Conservation (phyloP, 73 alveolate genomes). For the Paramecium biaurelia region DNA sequence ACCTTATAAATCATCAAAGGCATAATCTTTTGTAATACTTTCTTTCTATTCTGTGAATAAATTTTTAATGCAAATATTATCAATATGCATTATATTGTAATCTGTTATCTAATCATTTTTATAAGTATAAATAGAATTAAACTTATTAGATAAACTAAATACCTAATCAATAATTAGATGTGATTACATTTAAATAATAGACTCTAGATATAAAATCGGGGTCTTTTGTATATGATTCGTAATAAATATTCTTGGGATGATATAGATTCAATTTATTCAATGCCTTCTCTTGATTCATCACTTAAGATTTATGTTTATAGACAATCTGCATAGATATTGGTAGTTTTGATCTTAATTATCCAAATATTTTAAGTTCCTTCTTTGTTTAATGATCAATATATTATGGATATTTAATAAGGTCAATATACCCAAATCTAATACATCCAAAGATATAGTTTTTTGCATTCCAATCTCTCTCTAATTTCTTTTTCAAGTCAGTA, state of each 20-base stretch:
- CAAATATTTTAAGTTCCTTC: conserved; percentile 31
- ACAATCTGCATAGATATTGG: conserved; percentile 13
- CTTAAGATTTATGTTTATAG: conserved; percentile 28
- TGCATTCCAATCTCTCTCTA: conserved; percentile 51
- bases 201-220: neutral
- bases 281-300: neutral
- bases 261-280: neutral
- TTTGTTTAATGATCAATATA: neutral
- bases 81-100: neutral
- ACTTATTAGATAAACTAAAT: neutral
- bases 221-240: neutral
- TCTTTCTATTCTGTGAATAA: neutral
- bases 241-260: neutral
- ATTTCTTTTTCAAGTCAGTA: neutral
- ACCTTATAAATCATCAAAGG: neutral
- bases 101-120: neutral
- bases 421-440: conserved; percentile 5
- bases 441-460: conserved; percentile 45
- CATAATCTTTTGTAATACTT: neutral
- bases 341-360: neutral
- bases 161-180: neutral
- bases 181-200: neutral
- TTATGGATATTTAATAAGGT: neutral
- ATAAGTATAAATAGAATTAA: neutral
- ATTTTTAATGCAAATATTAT: neutral